Evolutionary conservation across 2,329 filamentous ascomycete species (phyloP).

Genomic region (Phialophora chinensis): DNA sequence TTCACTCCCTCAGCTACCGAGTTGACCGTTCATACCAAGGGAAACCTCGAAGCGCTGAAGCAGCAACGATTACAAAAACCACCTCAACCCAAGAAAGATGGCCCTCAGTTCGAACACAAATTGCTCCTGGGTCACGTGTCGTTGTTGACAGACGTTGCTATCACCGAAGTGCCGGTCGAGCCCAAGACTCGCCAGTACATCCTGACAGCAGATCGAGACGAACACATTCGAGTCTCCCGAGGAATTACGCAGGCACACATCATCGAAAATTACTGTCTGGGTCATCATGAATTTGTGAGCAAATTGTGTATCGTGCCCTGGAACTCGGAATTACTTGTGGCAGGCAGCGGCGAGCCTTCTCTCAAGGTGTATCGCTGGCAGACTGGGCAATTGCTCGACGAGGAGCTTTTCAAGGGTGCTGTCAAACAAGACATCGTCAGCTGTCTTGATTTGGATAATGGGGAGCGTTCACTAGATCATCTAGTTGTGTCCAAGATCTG

Average conservation of each 20-base stretch:
- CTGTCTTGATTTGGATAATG: slow-evolving; percentile 18
- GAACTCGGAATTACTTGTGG: slow-evolving; percentile 70
- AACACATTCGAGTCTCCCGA: slow-evolving; percentile 87
- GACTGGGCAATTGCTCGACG: slow-evolving; percentile 60
- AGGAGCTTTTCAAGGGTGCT: slow-evolving; percentile 55
- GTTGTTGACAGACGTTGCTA: slow-evolving; percentile 79
- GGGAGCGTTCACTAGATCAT: slow-evolving; percentile 40
- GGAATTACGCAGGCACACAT: slow-evolving; percentile 82
- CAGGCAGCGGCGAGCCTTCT: slow-evolving; percentile 82
- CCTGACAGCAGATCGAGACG: slow-evolving; percentile 71
- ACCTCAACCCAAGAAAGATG: slow-evolving; percentile 55
- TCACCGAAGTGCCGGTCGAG: slow-evolving; percentile 55
- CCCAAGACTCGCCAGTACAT: slow-evolving; percentile 62
- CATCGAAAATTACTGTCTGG: slow-evolving; percentile 87
- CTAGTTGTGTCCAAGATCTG: slow-evolving; percentile 47
- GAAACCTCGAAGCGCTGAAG: slow-evolving; percentile 64
- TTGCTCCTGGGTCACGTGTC: slow-evolving; percentile 92
- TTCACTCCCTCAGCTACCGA: slow-evolving; percentile 61
- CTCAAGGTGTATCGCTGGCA: slow-evolving; percentile 85
- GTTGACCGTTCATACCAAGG: slow-evolving; percentile 66
- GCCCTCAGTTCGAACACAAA: slow-evolving; percentile 71
- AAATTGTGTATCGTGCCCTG: slow-evolving; percentile 69
- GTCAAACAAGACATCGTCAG: slow-evolving; percentile 29
- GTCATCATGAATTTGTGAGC: slow-evolving; percentile 84
- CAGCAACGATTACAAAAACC: slow-evolving; percentile 58